Percentiles rank a stretch among this genome's conserved stretches.
Evolutionary conservation across 2,329 filamentous ascomycete genomes (phyloP).

Genomic region (Torrubiella hemipterigena): DNA sequence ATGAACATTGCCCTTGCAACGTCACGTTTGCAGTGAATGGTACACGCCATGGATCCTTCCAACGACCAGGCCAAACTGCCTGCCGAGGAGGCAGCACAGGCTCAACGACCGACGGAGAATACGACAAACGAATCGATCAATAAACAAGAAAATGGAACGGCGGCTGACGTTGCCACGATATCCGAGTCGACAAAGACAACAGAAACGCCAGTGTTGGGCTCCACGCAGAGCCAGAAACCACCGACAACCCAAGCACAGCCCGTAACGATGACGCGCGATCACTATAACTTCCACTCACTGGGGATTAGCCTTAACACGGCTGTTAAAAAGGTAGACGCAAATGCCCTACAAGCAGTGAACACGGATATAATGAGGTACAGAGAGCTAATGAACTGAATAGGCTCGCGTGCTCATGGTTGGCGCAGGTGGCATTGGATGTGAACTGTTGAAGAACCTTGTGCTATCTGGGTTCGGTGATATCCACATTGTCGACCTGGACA

Average conservation of each 20-base stretch:
- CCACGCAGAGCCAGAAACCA: constrained; percentile 7
- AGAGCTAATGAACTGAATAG: constrained; percentile 35
- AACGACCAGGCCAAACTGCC: too few species aligned
- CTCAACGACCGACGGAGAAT: not conserved
- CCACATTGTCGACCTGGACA: constrained; percentile 93
- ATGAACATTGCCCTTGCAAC: too few species aligned
- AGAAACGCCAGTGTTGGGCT: constrained; percentile 3
- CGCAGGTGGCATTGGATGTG: constrained; percentile 93
- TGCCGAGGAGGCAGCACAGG: not conserved
- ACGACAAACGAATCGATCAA: not conserved
- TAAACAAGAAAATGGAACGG: constrained; percentile 3
- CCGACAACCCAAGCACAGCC: constrained; percentile 13
- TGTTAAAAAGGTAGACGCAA: constrained; percentile 64
- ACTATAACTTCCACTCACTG: constrained; percentile 53
- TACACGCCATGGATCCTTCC: too few species aligned
- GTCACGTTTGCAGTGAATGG: too few species aligned
- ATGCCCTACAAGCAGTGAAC: too few species aligned
- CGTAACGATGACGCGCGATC: constrained; percentile 33
- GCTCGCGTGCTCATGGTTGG: constrained; percentile 86
- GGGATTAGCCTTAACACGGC: constrained; percentile 49
- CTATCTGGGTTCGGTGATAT: constrained; percentile 86
- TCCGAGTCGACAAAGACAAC: constrained; percentile 8
- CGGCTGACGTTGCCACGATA: not conserved
- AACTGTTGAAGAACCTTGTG: constrained; percentile 92
- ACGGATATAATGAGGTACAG: too few species aligned